phyloP scores from a whole-genome alignment of 2,329 filamentous ascomycete genomes.

The Emergomyces pasteurianus region DNA sequence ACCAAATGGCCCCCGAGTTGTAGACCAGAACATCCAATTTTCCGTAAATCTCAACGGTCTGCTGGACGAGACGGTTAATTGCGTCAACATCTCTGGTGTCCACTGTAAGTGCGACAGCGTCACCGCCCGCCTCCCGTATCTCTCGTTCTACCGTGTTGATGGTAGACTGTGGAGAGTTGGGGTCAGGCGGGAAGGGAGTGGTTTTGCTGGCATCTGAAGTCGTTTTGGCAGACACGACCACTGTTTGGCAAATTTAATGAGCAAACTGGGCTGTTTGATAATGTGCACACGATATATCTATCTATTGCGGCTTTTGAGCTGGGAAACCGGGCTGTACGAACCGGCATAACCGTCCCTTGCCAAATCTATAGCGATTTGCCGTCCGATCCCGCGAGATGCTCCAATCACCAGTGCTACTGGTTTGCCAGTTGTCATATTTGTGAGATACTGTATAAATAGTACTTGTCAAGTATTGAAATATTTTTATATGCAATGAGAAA shows the following conservation, averaged over 20 bases:
- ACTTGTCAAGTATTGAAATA: background rate
- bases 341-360: slow-evolving; percentile 59
- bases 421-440: slow-evolving; percentile 7
- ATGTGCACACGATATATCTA: background rate
- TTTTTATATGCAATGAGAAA: background rate
- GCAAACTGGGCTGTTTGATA: background rate
- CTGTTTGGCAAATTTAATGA: slow-evolving; percentile 29
- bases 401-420: slow-evolving; percentile 60
- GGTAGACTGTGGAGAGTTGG: slow-evolving; percentile 62
- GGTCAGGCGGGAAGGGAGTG: slow-evolving; percentile 58
- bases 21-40: slow-evolving; percentile 66
- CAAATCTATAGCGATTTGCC: slow-evolving; percentile 68
- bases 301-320: background rate
- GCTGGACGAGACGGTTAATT: slow-evolving; percentile 47
- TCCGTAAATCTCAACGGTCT: slow-evolving; percentile 47
- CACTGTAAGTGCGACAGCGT: slow-evolving; percentile 54
- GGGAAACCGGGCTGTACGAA: slow-evolving; percentile 25
- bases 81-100: slow-evolving; percentile 56
- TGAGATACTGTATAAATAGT: background rate
- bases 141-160: slow-evolving; percentile 71
- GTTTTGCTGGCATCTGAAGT: slow-evolving; percentile 49
- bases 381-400: slow-evolving; percentile 67
- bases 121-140: slow-evolving; percentile 52
- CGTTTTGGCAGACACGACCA: slow-evolving; percentile 67
- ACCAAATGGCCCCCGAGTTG: slow-evolving; percentile 79